Conservation (phyloP, 2,329 filamentous ascomycete species). For the Sclerotinia minor region DNA sequence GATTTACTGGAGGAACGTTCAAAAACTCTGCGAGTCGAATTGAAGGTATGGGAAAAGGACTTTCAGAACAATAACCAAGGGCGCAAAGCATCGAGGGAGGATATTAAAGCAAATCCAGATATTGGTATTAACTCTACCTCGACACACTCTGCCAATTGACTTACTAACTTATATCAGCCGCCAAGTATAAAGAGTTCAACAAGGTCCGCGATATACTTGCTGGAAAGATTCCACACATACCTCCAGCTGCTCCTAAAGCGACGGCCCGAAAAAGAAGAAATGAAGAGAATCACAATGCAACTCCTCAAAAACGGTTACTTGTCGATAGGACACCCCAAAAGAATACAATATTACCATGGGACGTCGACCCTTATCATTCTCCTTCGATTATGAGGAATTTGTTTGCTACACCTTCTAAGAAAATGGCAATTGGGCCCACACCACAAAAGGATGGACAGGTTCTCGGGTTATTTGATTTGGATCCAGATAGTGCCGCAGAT, state of each 20-base stretch:
- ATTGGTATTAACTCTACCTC: slow-evolving; percentile 57
- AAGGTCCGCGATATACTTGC: slow-evolving; percentile 60
- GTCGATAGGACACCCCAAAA: slow-evolving; percentile 50
- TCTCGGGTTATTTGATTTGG: slow-evolving; percentile 74
- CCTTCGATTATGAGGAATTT: slow-evolving; percentile 59
- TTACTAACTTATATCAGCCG: slow-evolving; percentile 30
- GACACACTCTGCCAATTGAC: neutral
- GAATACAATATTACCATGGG: slow-evolving; percentile 39
- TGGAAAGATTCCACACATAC: slow-evolving; percentile 50
- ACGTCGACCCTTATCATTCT: slow-evolving; percentile 52
- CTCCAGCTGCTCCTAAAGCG: slow-evolving; percentile 37
- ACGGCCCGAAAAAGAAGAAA: slow-evolving; percentile 44
- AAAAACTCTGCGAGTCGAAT: slow-evolving; percentile 60
- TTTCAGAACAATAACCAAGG: slow-evolving; percentile 65
- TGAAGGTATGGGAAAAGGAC: slow-evolving; percentile 73
- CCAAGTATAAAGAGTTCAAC: slow-evolving; percentile 76
- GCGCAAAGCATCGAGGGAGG: slow-evolving; percentile 68
- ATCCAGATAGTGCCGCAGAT: slow-evolving; percentile 52
- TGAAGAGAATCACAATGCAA: slow-evolving; percentile 44
- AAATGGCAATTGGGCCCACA: slow-evolving; percentile 70
- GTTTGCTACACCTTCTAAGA: slow-evolving; percentile 56
- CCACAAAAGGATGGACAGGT: slow-evolving; percentile 77
- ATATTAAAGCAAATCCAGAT: slow-evolving; percentile 70
- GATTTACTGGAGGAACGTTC: slow-evolving; percentile 41
- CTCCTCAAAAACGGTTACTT: slow-evolving; percentile 55